Base-by-base conservation (phyloP, 192 early-diverging fungal species). In the Umbelopsis sp. region DNA sequence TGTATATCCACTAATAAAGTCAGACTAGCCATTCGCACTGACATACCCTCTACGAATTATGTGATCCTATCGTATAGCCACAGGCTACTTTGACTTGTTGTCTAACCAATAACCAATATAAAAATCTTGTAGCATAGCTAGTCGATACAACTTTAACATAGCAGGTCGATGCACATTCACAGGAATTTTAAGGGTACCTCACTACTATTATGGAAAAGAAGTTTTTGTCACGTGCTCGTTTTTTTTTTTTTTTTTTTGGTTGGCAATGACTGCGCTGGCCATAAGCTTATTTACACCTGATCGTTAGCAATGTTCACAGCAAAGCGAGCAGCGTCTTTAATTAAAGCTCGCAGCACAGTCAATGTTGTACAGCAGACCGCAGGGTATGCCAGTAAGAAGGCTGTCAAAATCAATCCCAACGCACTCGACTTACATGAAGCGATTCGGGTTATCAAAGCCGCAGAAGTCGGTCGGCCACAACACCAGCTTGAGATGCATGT, bases 401-500 rank as follows among this genome's bases (percentile, higher is more conserved):
- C 27, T 35, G 44, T 64, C 10, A 46, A 50, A 49, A 41, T 51
- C 12, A 78, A 84, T 49, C 82, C 85, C 6, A 84, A 87, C 64
- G 72, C 83, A 5, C 78, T 86, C 37, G 77, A 82, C 1, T 64
- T 88, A 5, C 66, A 76, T 15, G 55, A 78, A 18, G 87, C 87
- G 15, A 81, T 88, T 41, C 61, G 68, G 10, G 81, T 88, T 21
- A 75, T 88, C 37, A 85, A 87, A 55, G 90, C 92, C 10, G 84
- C 83, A 41, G 92, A 89, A 66, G 89, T 90, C 33, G 89, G 89
- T 18, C 82, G 84, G 71, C 90, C 89, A 25, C 66, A 77, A 55
- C 85, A 86, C 30, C 79, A 88, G 49, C 66, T 90, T 13, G 90
- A 92, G 67, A 80, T 91, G 21, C 91, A 92, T 69, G 84, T 93